Evolutionary conservation across 202 grass and related monocot genomes (phyloP).

Genomic region (Zoysia matrella): DNA sequence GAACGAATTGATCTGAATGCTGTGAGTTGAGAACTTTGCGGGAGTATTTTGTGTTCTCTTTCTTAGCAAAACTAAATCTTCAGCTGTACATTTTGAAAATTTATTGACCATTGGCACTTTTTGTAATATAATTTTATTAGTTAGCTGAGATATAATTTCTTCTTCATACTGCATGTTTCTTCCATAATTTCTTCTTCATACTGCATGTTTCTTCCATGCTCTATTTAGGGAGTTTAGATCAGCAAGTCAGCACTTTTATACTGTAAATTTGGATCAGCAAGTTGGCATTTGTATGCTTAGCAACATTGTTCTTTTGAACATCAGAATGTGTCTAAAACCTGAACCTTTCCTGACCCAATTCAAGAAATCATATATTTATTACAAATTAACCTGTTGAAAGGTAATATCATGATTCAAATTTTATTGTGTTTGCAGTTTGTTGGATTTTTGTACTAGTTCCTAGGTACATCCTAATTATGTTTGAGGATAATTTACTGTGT

Average conservation of each 20-base stretch:
- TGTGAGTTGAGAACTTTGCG: constrained; percentile 56
- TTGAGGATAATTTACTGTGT: background rate
- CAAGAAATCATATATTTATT: background rate
- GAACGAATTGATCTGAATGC: constrained; percentile 74
- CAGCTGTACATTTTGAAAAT: background rate
- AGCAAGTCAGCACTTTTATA: background rate
- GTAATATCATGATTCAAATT: constrained; percentile 12
- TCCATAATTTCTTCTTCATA: background rate
- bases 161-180: background rate
- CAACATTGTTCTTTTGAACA: background rate
- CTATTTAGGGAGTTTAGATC: too few species aligned
- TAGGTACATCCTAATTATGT: background rate
- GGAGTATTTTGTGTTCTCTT: constrained; percentile 19
- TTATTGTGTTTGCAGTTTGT: background rate
- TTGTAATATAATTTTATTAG: background rate
- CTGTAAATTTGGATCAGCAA: background rate
- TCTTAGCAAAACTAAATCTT: background rate
- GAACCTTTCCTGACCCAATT: constrained; percentile 9
- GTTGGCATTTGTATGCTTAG: background rate
- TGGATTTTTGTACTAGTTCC: background rate
- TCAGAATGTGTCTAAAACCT: background rate
- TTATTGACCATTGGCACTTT: background rate
- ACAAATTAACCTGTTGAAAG: constrained; percentile 11
- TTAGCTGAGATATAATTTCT: background rate
- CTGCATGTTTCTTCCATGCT: too few species aligned